Conservation (phyloP, 495 filamentous ascomycete species). For the Apodospora peruviana region DNA sequence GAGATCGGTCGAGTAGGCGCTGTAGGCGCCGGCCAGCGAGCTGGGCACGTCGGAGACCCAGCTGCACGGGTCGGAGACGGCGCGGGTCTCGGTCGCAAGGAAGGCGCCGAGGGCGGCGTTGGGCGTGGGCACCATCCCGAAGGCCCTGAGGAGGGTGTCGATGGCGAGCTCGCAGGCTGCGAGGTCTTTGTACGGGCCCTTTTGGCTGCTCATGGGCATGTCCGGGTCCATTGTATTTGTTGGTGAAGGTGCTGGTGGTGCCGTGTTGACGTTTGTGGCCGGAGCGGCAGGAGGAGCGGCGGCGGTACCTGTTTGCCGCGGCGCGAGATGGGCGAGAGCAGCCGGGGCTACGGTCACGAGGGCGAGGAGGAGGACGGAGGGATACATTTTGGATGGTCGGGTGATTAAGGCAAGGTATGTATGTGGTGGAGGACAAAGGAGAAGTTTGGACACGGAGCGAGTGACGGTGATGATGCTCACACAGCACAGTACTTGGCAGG, state of each 20-base stretch:
- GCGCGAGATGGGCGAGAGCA: not conserved
- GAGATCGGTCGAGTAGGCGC: not conserved
- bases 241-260: not conserved
- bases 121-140: slow-evolving; percentile 1
- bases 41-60: slow-evolving; percentile 1
- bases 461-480: no score
- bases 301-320: not conserved
- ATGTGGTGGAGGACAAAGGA: no score
- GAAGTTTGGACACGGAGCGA: no score
- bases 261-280: not conserved
- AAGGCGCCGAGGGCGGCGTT: slow-evolving; percentile 1
- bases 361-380: not conserved
- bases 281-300: not conserved
- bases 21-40: not conserved
- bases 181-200: not conserved
- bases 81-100: not conserved
- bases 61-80: not conserved
- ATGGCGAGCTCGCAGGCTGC: not conserved
- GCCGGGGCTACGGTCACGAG: not conserved
- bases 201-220: not conserved
- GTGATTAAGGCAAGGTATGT: no score
- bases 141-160: not conserved
- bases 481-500: no score
- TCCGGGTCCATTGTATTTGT: not conserved
- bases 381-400: not conserved